These are phyloP conservation scores for Umbelopsis vinacea DNA, from an alignment of 192 early-diverging fungal species.

Conservation along the genomic window DNA sequence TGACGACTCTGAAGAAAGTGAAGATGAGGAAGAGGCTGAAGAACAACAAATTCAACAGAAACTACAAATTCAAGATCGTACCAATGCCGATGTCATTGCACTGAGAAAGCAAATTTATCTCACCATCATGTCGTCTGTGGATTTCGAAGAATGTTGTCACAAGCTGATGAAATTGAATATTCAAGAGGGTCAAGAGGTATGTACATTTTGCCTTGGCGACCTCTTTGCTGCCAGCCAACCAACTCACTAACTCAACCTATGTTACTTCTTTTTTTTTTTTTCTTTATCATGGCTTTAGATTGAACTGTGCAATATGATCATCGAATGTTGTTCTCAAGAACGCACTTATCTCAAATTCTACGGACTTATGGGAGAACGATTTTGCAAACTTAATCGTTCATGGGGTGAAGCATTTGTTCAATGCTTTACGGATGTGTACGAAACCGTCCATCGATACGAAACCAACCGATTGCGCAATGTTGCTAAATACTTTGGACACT, in stretches of 20 bases:
- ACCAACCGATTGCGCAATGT: constrained; percentile 93
- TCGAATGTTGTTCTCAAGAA: constrained; percentile 96
- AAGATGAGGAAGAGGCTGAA: constrained; percentile 56
- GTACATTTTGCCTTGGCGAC: too few relatives aligned
- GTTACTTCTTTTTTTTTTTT: too few relatives aligned
- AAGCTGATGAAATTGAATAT: constrained; percentile 90
- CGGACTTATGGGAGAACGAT: constrained; percentile 92
- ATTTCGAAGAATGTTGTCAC: constrained; percentile 95
- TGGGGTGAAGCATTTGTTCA: constrained; percentile 84
- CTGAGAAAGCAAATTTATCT: constrained; percentile 94
- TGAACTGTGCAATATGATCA: constrained; percentile 95
- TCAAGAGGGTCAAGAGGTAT: constrained; percentile 79
- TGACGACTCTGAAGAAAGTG: constrained; percentile 37
- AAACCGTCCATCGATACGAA: constrained; percentile 92
- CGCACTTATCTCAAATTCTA: constrained; percentile 93
- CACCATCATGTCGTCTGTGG: constrained; percentile 93
- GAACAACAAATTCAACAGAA: constrained; percentile 46
- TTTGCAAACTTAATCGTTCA: constrained; percentile 78
- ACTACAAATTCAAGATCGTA: constrained; percentile 84
- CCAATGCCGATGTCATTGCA: constrained; percentile 87
- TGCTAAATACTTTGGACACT: constrained; percentile 89
- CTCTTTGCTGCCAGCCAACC: background rate
- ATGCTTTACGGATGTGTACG: constrained; percentile 83
- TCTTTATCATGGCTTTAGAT: too few relatives aligned
- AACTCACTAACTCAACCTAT: constrained; percentile 7